Conservation (phyloP, 495 filamentous ascomycete species). For the Parmelia sp. region DNA sequence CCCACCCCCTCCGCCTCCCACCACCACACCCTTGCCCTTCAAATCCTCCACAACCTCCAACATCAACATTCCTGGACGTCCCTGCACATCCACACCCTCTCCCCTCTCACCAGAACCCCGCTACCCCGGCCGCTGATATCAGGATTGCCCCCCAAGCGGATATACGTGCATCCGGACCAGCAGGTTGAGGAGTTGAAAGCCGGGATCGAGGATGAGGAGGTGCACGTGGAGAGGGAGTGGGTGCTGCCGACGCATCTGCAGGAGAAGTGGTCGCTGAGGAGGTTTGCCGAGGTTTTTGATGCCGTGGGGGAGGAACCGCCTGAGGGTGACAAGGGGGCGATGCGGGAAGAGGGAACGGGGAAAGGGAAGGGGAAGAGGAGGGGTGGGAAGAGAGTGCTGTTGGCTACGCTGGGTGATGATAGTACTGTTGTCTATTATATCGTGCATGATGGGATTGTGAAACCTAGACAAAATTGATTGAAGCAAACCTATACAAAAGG, state of each 20-base stretch:
- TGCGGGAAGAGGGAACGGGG: conserved; percentile 22
- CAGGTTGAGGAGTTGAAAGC: conserved; percentile 69
- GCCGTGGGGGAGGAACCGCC: conserved; percentile 47
- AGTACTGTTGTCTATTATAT: conserved; percentile 94
- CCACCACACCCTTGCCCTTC: conserved; percentile 48
- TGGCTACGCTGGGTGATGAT: conserved; percentile 78
- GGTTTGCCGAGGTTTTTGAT: conserved; percentile 78
- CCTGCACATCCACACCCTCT: conserved; percentile 55
- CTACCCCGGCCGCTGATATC: conserved; percentile 65
- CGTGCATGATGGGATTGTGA: conserved; percentile 90
- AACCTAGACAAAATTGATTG: conserved; percentile 83
- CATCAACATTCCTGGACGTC: conserved; percentile 83
- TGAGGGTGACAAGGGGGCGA: conserved; percentile 27
- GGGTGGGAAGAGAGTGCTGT: conserved; percentile 61
- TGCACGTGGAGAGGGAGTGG: conserved; percentile 65
- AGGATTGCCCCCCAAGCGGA: conserved; percentile 75
- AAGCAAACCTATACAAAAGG: background rate
- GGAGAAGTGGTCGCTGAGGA: conserved; percentile 74
- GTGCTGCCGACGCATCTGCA: conserved; percentile 75
- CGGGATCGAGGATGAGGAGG: conserved; percentile 41
- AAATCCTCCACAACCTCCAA: conserved; percentile 73
- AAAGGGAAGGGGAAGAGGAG: conserved; percentile 30
- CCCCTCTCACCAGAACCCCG: conserved; percentile 30
- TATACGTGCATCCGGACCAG: conserved; percentile 92
- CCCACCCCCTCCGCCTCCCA: too few species aligned